Percentiles rank a stretch among this genome's conserved stretches.
phyloP scores from a whole-genome alignment of 768 basidiomycete species.

The Neoboletus magnificus region DNA sequence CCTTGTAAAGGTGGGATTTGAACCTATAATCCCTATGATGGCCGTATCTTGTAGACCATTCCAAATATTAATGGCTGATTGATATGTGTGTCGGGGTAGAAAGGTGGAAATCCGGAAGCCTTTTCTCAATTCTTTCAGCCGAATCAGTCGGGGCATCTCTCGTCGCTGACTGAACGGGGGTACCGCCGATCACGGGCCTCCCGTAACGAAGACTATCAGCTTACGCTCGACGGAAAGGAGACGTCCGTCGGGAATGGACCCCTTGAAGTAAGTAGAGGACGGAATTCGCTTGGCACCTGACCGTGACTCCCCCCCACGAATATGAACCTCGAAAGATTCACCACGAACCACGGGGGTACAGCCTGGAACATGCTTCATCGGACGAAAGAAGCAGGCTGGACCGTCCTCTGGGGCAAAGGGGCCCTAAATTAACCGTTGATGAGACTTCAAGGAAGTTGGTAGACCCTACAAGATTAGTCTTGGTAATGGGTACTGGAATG shows the following conservation, averaged over 20 bases:
- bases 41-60: not conserved
- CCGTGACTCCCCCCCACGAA: not conserved
- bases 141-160: constrained; percentile 16
- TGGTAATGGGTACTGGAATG: too few relatives aligned
- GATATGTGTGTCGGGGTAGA: not conserved
- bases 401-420: not conserved
- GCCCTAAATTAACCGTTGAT: not conserved
- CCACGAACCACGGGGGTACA: not conserved
- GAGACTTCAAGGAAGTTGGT: not conserved
- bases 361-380: not conserved
- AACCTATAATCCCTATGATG: not conserved
- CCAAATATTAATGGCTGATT: not conserved
- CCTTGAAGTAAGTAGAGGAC: not conserved
- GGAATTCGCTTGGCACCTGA: not conserved
- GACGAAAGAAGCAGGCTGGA: not conserved
- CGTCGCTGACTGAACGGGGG: constrained; percentile 1
- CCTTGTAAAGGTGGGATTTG: not conserved
- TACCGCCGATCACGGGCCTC: constrained; percentile 24
- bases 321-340: not conserved
- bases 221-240: not conserved
- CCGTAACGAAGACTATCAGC: constrained; percentile 5
- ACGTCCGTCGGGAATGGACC: not conserved
- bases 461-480: not conserved
- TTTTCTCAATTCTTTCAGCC: constrained; percentile 7
- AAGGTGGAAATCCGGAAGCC: constrained; percentile 1